Base-by-base conservation (phyloP, 1,139 yeast genomes). In the Kazachstania sp. region DNA sequence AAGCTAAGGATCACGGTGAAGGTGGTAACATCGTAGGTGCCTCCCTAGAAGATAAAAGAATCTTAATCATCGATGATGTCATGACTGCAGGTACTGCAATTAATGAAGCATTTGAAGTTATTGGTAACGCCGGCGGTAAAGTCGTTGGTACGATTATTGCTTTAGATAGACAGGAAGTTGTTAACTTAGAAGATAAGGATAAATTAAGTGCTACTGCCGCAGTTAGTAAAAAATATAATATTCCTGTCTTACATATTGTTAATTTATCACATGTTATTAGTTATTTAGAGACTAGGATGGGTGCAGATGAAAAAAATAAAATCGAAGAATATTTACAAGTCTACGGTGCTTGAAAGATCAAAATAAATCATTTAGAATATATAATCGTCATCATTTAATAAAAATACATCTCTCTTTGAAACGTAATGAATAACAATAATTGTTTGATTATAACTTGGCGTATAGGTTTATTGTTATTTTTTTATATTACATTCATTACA, bases 61-160 rank as follows among this genome's bases (percentile, higher is more conserved):
- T 88, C 34, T 72, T 92, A 60, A 84, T 92, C 59, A 87, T 92
- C 54, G 98, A 92, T 67, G 98, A 92, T 61, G 97, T 92, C 44
- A 90, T 92, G 81, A 92, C 97, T 51, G 97, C 98, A 2, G 98
- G 98, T 37, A 92, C 97, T 50, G 98, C 98, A 46, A 88, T 90
- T 64, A 85, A 84, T 60, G 97, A 92, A 69, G 97, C 97, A 0
- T 85, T 87, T 57, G 80, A 76, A 46, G 85, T 92, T 59, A 87
- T 92, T 59, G 72, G 72, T 26, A 71, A 64, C 28, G 92, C 82
- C 58, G 72, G 78, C 39, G 98, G 96, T 46, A 62, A 71, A 20
- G 84, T 87, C 32, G 86, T 79, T 39, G 98, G 95, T 3, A 79
- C 88, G 51, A 82, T 88, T 54, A 86, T 92, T 61, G 95, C 97